Percentiles rank a stretch among this genome's conserved stretches.
phyloP scores from a whole-genome alignment of 768 basidiomycete species.

The Clitopilus passeckerianus region DNA sequence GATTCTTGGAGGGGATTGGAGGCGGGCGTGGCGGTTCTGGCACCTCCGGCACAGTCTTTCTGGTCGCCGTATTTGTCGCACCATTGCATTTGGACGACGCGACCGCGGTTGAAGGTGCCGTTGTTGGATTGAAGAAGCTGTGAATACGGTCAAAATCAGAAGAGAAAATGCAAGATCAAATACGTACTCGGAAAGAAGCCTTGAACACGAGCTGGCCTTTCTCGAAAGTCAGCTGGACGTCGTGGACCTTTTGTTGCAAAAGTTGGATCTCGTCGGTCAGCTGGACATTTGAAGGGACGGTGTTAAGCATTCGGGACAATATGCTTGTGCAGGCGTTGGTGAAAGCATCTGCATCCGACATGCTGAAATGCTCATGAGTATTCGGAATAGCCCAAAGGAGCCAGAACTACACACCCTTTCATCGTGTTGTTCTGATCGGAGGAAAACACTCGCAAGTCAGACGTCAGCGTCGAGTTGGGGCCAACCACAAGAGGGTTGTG shows the following conservation, averaged over 20 bases:
- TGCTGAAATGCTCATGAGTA: conserved; percentile 9
- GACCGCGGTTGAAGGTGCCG: conserved; percentile 28
- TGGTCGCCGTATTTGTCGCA: conserved; percentile 32
- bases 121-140: conserved; percentile 31
- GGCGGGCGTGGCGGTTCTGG: conserved; percentile 25
- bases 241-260: conserved; percentile 34
- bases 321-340: conserved; percentile 31
- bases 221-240: conserved; percentile 31
- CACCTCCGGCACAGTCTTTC: conserved; percentile 25
- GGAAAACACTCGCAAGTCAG: conserved; percentile 35
- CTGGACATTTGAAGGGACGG: conserved; percentile 37
- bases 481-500: conserved; percentile 30
- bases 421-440: conserved; percentile 36
- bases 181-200: conserved; percentile 30
- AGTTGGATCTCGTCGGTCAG: conserved; percentile 41
- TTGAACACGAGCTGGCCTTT: conserved; percentile 33
- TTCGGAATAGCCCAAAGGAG: background rate
- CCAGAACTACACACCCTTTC: conserved; percentile 21
- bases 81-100: conserved; percentile 36
- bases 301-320: conserved; percentile 42
- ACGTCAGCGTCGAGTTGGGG: conserved; percentile 27
- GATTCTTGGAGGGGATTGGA: conserved; percentile 21
- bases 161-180: background rate
- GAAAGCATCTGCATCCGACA: conserved; percentile 29
- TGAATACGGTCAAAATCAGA: conserved; percentile 1